These are phyloP conservation scores for Henckelia pumila DNA, from an alignment of 257 asterid genomes.

Conservation along the genomic window DNA sequence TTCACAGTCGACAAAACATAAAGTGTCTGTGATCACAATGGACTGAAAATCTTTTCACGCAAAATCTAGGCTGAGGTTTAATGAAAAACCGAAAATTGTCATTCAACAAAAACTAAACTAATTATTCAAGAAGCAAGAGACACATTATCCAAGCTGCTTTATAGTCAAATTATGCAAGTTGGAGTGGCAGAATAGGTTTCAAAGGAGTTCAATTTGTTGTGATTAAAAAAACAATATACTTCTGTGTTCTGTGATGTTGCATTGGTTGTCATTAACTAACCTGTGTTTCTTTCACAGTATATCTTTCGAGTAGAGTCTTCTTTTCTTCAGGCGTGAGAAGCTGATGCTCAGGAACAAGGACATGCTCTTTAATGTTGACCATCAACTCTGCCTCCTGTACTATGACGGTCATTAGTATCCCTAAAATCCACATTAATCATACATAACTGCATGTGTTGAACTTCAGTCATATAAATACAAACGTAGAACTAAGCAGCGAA, in stretches of 20 bases:
- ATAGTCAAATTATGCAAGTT: background rate
- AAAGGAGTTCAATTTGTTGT: too few species aligned
- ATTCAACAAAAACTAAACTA: too few species aligned
- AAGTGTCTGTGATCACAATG: too few species aligned
- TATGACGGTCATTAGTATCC: constrained; percentile 10
- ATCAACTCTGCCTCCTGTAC: constrained; percentile 69
- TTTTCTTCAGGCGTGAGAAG: constrained; percentile 68
- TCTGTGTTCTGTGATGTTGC: background rate
- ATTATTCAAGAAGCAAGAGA: background rate
- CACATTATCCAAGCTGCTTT: background rate
- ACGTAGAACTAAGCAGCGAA: background rate
- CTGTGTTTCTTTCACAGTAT: constrained; percentile 90
- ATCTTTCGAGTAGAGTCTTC: constrained; percentile 73
- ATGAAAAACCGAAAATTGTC: background rate
- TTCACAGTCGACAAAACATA: too few species aligned
- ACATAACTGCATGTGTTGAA: background rate
- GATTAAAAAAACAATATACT: background rate
- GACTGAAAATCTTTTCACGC: too few species aligned
- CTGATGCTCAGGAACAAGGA: constrained; percentile 82
- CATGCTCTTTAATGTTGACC: constrained; percentile 73
- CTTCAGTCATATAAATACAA: background rate
- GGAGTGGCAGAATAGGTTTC: background rate
- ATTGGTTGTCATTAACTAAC: constrained; percentile 33
- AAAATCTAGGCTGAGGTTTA: too few species aligned
- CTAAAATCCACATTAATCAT: constrained; percentile 8